A percentile compares a stretch with the other conserved stretches of the same genome.
These are phyloP conservation scores for Pelargonium fulgidum DNA, from an alignment of 441 rosid genomes.

Conservation along the genomic window DNA sequence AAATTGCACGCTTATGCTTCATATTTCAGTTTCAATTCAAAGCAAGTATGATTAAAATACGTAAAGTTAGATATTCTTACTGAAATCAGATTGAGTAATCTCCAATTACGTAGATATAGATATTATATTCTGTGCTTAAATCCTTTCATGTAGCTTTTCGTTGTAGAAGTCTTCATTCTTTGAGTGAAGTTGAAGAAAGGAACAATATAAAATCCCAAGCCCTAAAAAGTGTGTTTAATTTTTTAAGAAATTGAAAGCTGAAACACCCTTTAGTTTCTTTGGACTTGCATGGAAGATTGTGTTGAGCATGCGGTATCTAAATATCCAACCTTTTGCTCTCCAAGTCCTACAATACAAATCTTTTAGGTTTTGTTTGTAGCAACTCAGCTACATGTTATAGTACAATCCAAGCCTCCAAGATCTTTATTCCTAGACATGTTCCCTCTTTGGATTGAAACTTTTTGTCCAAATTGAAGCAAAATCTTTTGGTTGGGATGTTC, in stretches of 20 bases:
- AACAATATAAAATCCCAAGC: neutral
- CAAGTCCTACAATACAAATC: too few species aligned
- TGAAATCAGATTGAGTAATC: too few species aligned
- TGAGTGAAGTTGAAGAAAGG: slow-evolving; percentile 5
- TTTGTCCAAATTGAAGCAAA: neutral
- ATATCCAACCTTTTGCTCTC: neutral
- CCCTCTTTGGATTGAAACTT: neutral
- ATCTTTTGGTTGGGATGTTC: neutral
- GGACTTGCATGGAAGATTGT: neutral
- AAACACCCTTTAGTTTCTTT: neutral
- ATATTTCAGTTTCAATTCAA: too few species aligned
- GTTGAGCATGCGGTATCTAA: slow-evolving; percentile 3
- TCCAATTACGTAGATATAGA: neutral
- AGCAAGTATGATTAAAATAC: too few species aligned
- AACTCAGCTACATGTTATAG: neutral
- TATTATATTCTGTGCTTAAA: too few species aligned
- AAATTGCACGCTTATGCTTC: too few species aligned
- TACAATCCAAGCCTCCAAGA: neutral
- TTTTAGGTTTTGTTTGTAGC: neutral
- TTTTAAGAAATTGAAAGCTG: neutral
- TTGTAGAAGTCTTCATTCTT: slow-evolving; percentile 2
- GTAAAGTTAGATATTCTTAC: too few species aligned
- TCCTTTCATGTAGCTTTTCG: neutral
- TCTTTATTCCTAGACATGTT: neutral
- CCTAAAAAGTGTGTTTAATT: neutral